These are phyloP conservation scores for Penicillium expansum DNA, from an alignment of 2,329 filamentous ascomycete species.

Conservation along the genomic window DNA sequence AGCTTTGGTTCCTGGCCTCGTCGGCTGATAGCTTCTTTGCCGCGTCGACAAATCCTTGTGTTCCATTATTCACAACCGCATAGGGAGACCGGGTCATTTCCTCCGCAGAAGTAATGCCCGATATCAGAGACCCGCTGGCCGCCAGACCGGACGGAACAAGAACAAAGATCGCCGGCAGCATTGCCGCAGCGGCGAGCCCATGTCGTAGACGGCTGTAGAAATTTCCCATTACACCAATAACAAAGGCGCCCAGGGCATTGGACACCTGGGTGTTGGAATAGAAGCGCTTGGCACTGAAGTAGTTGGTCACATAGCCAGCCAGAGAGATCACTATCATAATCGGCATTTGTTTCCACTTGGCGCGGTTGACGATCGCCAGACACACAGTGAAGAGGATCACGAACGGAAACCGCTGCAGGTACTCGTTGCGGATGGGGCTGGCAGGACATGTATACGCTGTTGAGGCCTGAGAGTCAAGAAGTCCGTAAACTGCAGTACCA, in stretches of 20 bases:
- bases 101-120: conserved; percentile 57
- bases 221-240: conserved; percentile 75
- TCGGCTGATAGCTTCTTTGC: conserved; percentile 34
- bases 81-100: conserved; percentile 45
- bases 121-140: conserved; percentile 55
- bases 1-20: conserved; percentile 39
- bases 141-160: conserved; percentile 61
- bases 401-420: conserved; percentile 63
- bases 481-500: conserved; percentile 62
- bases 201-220: conserved; percentile 70
- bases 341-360: conserved; percentile 73
- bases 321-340: conserved; percentile 73
- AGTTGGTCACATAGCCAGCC: conserved; percentile 72
- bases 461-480: conserved; percentile 56
- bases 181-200: conserved; percentile 76
- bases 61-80: conserved; percentile 27
- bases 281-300: conserved; percentile 66
- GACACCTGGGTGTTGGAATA: conserved; percentile 69
- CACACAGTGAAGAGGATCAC: conserved; percentile 71
- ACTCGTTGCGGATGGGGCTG: conserved; percentile 47
- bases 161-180: conserved; percentile 82
- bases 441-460: conserved; percentile 48
- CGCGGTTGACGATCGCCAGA: conserved; percentile 76
- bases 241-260: conserved; percentile 73
- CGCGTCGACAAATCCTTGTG: conserved; percentile 22